Conservation (phyloP, 179 eudicot species). For the Nepenthes alata region DNA sequence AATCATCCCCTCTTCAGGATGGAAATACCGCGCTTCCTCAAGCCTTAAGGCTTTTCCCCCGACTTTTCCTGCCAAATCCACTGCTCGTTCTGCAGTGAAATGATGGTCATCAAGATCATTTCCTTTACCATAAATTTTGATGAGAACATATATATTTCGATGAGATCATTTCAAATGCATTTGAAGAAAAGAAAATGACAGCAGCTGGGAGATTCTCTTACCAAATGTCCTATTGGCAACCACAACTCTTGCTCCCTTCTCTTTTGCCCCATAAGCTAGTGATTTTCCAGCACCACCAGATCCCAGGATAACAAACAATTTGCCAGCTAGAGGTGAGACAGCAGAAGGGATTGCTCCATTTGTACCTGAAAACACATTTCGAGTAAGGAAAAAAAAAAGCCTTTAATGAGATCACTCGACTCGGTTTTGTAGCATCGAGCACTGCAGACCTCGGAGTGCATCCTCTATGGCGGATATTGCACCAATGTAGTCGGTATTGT, state of each 20-base stretch:
- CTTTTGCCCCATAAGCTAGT: conserved; percentile 71
- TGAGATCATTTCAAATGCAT: too few species aligned
- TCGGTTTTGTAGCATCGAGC: background rate
- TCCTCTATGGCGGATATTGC: conserved; percentile 14
- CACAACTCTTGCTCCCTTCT: conserved; percentile 62
- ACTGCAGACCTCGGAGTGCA: conserved; percentile 7
- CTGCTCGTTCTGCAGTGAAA: conserved; percentile 27
- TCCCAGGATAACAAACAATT: conserved; percentile 58
- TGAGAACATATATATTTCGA: too few species aligned
- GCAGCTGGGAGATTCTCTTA: conserved; percentile 2
- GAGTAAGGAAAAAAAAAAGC: background rate
- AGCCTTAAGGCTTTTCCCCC: conserved; percentile 30
- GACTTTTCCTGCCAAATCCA: conserved; percentile 32
- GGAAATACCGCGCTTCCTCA: conserved; percentile 22
- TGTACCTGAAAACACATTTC: conserved; percentile 19
- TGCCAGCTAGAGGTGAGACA: conserved; percentile 58
- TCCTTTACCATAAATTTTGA: too few species aligned
- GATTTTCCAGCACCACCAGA: conserved; percentile 94
- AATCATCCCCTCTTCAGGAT: conserved; percentile 40
- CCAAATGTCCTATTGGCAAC: conserved; percentile 67
- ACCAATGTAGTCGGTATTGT: conserved; percentile 16
- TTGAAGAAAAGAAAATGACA: too few species aligned
- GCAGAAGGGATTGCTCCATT: conserved; percentile 8
- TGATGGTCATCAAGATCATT: background rate
- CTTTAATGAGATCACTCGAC: background rate